Conservation (phyloP, 2,329 filamentous ascomycete genomes). For the Seiridium unicorne region DNA sequence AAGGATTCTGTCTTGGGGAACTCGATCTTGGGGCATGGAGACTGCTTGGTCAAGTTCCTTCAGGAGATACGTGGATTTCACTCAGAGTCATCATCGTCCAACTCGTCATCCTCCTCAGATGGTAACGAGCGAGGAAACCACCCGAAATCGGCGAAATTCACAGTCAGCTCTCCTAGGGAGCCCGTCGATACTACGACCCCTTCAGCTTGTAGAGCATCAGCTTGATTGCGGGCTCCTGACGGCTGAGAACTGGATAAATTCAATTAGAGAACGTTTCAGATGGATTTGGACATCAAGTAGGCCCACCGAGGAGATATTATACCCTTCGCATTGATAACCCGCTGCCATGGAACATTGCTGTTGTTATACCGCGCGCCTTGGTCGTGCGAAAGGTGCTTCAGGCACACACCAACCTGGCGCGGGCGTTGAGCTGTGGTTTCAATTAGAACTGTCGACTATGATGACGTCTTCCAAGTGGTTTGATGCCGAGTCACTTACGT, state of each 20-base stretch:
- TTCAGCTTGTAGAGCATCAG: slow-evolving; percentile 46
- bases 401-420: slow-evolving; percentile 84
- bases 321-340: slow-evolving; percentile 86
- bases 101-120: slow-evolving; percentile 34
- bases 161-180: slow-evolving; percentile 49
- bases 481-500: slow-evolving; percentile 50
- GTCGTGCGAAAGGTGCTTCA: slow-evolving; percentile 76
- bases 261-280: background rate
- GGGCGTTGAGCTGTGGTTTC: slow-evolving; percentile 61
- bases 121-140: slow-evolving; percentile 55
- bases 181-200: slow-evolving; percentile 49
- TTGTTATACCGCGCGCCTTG: slow-evolving; percentile 60
- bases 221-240: slow-evolving; percentile 48
- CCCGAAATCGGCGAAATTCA: slow-evolving; percentile 50
- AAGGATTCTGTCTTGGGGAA: too few species aligned
- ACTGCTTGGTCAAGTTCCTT: too few species aligned
- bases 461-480: too few species aligned
- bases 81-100: background rate
- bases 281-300: background rate
- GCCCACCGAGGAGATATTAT: slow-evolving; percentile 76
- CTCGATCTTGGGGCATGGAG: too few species aligned
- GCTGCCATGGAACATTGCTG: slow-evolving; percentile 87
- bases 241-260: slow-evolving; percentile 42
- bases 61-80: background rate
- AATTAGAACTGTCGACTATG: background rate